A percentile compares a stretch with the other conserved stretches of the same genome.
Evolutionary conservation across 768 basidiomycete genomes (phyloP).

Genomic region (Pleurotus pulmonarius): DNA sequence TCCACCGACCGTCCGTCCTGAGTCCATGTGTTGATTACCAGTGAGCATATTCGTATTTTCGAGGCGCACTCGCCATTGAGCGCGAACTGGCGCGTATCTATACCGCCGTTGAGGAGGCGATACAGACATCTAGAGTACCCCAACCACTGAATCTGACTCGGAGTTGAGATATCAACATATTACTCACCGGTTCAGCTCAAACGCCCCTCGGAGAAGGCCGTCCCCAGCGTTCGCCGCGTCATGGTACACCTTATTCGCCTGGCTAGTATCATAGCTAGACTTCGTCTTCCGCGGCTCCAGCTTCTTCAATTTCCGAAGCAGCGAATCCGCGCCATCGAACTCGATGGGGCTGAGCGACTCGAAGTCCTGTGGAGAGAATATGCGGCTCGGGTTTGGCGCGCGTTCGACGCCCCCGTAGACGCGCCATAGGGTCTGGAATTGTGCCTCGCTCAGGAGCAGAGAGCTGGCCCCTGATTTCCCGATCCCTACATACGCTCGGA

Average conservation of each 20-base stretch:
- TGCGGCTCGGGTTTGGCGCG: background rate
- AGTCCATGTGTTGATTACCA: background rate
- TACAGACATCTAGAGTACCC: background rate
- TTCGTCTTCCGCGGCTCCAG: background rate
- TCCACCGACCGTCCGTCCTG: background rate
- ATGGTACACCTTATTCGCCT: background rate
- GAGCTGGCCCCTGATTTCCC: background rate
- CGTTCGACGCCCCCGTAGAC: background rate
- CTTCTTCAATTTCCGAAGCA: background rate
- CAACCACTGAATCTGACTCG: background rate
- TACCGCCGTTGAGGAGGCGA: background rate
- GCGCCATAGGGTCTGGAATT: background rate
- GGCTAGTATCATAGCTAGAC: background rate
- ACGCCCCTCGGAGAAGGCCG: background rate
- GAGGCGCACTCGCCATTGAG: background rate
- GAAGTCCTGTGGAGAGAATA: background rate
- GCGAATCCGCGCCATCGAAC: background rate
- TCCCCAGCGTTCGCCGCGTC: background rate
- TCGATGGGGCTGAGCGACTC: conserved; percentile 5
- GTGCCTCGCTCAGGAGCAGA: background rate
- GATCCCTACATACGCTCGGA: background rate
- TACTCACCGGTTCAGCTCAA: conserved; percentile 3
- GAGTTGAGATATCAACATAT: background rate
- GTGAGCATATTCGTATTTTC: background rate
- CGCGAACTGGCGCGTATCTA: background rate